phyloP scores from a whole-genome alignment of 768 basidiomycete species.

The Podaxis pistillaris region DNA sequence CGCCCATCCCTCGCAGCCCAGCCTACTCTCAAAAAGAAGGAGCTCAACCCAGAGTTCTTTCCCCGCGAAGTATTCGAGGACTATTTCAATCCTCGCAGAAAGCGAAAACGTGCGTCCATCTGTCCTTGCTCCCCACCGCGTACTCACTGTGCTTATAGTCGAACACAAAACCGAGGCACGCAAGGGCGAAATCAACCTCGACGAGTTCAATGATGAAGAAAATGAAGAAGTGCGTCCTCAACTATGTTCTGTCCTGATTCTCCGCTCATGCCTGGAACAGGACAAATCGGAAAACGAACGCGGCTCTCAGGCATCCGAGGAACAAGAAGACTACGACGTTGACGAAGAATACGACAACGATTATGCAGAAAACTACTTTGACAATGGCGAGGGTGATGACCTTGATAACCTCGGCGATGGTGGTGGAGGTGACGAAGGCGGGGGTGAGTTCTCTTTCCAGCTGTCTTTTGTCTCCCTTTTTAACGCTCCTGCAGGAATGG shows the following conservation, averaged over 20 bases:
- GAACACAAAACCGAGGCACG: slow-evolving; percentile 16
- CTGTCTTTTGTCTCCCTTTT: neutral
- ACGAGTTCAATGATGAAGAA: slow-evolving; percentile 64
- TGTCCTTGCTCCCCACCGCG: too few species aligned
- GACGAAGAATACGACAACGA: slow-evolving; percentile 93
- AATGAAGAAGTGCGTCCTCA: slow-evolving; percentile 49
- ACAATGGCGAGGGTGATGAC: slow-evolving; percentile 84
- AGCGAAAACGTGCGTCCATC: slow-evolving; percentile 35
- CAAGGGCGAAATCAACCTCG: slow-evolving; percentile 56
- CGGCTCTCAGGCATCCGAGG: slow-evolving; percentile 68
- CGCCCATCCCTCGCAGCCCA: slow-evolving; percentile 57
- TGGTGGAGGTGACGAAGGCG: slow-evolving; percentile 66
- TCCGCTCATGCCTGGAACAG: slow-evolving; percentile 26
- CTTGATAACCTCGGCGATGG: slow-evolving; percentile 74
- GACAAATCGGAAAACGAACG: slow-evolving; percentile 72
- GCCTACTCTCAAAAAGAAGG: slow-evolving; percentile 66
- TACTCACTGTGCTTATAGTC: slow-evolving; percentile 6
- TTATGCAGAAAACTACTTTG: slow-evolving; percentile 89
- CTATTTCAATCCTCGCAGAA: slow-evolving; percentile 77
- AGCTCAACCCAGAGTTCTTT: slow-evolving; percentile 76
- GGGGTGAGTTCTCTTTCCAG: slow-evolving; percentile 25
- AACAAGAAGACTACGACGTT: slow-evolving; percentile 74
- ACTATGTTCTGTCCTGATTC: neutral
- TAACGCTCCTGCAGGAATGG: slow-evolving; percentile 6
- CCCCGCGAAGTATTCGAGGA: slow-evolving; percentile 73